A percentile compares a stretch with the other conserved stretches of the same genome.
Evolutionary conservation across 179 eudicot species (phyloP).

Genomic region (Nepenthes alata): DNA sequence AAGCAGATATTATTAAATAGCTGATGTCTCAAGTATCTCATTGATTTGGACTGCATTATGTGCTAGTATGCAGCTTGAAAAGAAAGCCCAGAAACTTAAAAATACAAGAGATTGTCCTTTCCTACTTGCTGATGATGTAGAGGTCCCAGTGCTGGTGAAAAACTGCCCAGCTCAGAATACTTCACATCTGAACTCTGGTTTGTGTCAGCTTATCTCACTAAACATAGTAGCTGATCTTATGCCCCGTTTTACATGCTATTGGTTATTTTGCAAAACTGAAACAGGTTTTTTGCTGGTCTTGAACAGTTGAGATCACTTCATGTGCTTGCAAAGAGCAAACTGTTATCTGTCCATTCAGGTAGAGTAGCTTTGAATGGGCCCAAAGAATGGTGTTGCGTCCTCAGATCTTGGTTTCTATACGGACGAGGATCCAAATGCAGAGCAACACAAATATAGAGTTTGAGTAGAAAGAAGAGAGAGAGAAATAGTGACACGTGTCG

Average conservation of each 20-base stretch:
- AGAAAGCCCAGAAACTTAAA: conserved; percentile 51
- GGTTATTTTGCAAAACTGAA: conserved; percentile 23
- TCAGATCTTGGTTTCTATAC: no score
- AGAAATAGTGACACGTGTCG: no score
- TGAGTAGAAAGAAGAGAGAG: no score
- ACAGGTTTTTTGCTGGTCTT: conserved; percentile 41
- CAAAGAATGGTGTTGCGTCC: no score
- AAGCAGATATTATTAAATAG: neutral
- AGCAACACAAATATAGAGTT: no score
- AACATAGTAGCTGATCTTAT: neutral
- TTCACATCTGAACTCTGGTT: conserved; percentile 4
- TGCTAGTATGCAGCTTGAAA: conserved; percentile 28
- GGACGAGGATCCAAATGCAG: no score
- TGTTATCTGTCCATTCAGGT: conserved; percentile 15
- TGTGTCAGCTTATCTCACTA: conserved; percentile 16
- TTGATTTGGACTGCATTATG: neutral
- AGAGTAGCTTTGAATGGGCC: conserved; percentile 3
- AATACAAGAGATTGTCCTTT: conserved; percentile 76
- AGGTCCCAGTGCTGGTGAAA: conserved; percentile 30
- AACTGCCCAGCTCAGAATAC: conserved; percentile 25
- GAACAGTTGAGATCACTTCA: conserved; percentile 15
- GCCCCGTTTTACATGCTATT: conserved; percentile 14
- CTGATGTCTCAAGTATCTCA: neutral
- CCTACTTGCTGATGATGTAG: conserved; percentile 63
- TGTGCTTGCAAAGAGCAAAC: conserved; percentile 18